These are phyloP conservation scores for Fusarium oligoseptatum DNA, from an alignment of 2,329 filamentous ascomycete species.

Conservation along the genomic window DNA sequence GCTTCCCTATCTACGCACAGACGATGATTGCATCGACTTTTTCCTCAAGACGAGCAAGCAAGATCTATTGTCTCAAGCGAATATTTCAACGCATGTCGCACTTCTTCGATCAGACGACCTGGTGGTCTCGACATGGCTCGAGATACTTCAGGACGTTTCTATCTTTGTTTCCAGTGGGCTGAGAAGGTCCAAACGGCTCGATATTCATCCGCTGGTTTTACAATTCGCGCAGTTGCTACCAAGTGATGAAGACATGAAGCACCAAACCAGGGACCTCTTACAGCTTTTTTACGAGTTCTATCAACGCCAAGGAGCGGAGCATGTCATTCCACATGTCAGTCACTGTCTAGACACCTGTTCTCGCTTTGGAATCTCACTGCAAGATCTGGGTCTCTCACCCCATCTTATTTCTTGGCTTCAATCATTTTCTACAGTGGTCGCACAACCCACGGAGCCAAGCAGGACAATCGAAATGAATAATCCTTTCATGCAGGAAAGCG, in stretches of 20 bases:
- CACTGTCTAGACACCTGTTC: background rate
- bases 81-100: background rate
- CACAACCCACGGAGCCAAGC: background rate
- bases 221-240: background rate
- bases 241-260: no score
- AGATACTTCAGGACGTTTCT: background rate
- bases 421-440: no score
- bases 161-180: background rate
- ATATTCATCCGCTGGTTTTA: background rate
- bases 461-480: background rate
- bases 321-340: background rate
- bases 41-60: background rate
- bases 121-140: background rate
- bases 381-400: background rate
- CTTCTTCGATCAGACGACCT: background rate
- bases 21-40: slow-evolving; percentile 3
- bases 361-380: background rate
- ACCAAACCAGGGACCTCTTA: background rate
- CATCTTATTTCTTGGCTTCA: background rate
- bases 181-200: background rate
- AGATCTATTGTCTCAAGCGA: background rate
- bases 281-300: background rate
- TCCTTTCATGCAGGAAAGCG: background rate
- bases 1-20: slow-evolving; percentile 5
- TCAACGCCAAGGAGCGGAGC: background rate